These are phyloP conservation scores for Populus hybrid DNA, from an alignment of 441 rosid genomes.

Conservation along the genomic window DNA sequence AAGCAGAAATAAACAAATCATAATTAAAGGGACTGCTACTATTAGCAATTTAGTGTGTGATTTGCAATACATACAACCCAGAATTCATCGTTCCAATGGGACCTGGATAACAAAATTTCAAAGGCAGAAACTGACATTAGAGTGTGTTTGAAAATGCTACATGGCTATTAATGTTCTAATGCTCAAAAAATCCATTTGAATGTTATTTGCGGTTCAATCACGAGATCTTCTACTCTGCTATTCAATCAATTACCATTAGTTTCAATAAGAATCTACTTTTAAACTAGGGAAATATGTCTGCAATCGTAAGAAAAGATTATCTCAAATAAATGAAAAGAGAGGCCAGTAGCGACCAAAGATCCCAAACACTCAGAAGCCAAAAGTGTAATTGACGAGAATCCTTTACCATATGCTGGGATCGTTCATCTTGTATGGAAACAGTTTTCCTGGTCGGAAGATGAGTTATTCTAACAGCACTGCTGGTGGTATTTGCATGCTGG, in stretches of 20 bases:
- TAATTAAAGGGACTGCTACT: background rate
- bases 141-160: too few relatives aligned
- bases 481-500: constrained; percentile 94
- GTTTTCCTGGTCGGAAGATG: constrained; percentile 74
- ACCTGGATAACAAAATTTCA: background rate
- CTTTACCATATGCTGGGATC: constrained; percentile 92
- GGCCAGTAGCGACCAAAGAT: background rate
- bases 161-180: too few relatives aligned
- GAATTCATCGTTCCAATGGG: background rate
- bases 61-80: background rate
- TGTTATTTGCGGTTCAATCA: too few relatives aligned
- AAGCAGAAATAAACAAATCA: background rate
- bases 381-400: constrained; percentile 2
- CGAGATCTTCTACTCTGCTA: too few relatives aligned
- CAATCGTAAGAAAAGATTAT: too few relatives aligned
- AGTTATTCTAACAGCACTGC: constrained; percentile 88
- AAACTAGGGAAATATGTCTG: too few relatives aligned
- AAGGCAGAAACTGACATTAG: background rate
- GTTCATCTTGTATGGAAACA: constrained; percentile 89
- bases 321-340: background rate
- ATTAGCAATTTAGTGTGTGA: background rate
- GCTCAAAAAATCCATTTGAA: too few relatives aligned
- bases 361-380: background rate
- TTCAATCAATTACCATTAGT: background rate
- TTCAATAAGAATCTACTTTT: background rate